Evolutionary conservation across 192 early-diverging fungal genomes (phyloP), one percentile per base, ranked within the genome.

Genomic region (Diversispora epigaea): DNA sequence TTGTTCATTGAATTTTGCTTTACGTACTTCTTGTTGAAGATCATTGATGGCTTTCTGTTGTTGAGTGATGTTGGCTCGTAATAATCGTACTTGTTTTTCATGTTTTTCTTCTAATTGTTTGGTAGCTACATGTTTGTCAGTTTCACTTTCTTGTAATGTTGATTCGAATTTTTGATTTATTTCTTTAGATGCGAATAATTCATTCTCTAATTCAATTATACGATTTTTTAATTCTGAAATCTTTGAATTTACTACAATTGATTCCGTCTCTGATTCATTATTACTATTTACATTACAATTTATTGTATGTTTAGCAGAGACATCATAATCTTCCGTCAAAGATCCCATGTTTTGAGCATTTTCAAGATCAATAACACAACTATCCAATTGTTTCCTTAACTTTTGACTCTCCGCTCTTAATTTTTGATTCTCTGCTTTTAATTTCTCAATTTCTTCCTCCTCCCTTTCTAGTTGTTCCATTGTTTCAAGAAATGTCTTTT

Each of bases 71-170:
- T 7, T 65, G 10, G 73, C 73, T 15, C 61, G 61, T 12, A 75
- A 25, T 52, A 75, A 47, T 9, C n/a, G 46, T 4, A 64, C 47
- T 17, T 39, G n/a, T 32, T 75, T 75, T 39, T 64, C 47, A 45
- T 74, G 60, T 52, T 75, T 75, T 47, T 75, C 73, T 40, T 75
- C 73, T 7, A 75, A 19, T 75, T 75, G 73, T 75, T 75, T 75
- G 9, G 64, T 40, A 9, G 21, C 8, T 12, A 47, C 21, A n/a
- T 63, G 1, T 41, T 75, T 62, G 0, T 75, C 73, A 14, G 46
- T 19, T 46, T 75, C 61, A 14, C 50, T 32, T 21, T 62, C 61
- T 21, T 52, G 21, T 32, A 61, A 55, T 11, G 19, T n/a, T 2
- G 43, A 44, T 61, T 61, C 57, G 7, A 49, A 60, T 62, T 73